Conservation (phyloP, 352 stramenopile genomes). For the Pythium dissimile region DNA sequence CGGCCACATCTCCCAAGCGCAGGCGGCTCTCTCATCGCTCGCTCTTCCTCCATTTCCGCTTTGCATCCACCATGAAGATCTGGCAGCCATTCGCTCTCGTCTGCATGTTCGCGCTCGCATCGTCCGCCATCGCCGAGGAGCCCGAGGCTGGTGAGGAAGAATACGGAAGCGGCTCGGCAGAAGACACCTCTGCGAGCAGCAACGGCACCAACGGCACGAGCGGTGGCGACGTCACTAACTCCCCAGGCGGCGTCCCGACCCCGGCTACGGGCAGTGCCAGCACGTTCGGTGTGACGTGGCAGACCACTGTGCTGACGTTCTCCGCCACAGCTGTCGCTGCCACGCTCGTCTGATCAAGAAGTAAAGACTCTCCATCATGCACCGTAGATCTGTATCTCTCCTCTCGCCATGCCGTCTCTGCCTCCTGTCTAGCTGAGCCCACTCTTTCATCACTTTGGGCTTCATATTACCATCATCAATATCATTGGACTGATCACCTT, state of each 20-base stretch:
- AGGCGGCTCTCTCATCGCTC: neutral
- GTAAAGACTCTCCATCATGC: neutral
- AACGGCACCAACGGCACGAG: neutral
- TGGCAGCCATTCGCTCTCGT: conserved; percentile 1
- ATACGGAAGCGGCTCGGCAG: neutral
- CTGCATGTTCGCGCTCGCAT: conserved; percentile 4
- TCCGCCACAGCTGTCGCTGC: conserved; percentile 10
- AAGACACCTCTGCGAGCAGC: neutral
- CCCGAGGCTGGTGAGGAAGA: neutral
- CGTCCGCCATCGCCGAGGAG: neutral
- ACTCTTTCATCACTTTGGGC: neutral
- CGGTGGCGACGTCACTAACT: neutral
- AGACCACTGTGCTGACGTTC: conserved; percentile 10
- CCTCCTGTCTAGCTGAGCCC: neutral
- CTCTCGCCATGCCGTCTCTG: neutral
- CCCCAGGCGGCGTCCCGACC: conserved; percentile 1
- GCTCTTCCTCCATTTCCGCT: neutral
- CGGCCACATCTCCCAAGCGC: neutral
- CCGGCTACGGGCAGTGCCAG: neutral
- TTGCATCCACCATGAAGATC: neutral
- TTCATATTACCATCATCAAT: neutral
- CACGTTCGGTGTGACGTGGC: conserved; percentile 6
- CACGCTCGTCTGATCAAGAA: conserved; percentile 14
- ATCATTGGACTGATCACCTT: no score
- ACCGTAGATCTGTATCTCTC: conserved; percentile 1